Base-by-base conservation (phyloP, 352 stramenopile genomes). In the Phytophthora hybrid region DNA sequence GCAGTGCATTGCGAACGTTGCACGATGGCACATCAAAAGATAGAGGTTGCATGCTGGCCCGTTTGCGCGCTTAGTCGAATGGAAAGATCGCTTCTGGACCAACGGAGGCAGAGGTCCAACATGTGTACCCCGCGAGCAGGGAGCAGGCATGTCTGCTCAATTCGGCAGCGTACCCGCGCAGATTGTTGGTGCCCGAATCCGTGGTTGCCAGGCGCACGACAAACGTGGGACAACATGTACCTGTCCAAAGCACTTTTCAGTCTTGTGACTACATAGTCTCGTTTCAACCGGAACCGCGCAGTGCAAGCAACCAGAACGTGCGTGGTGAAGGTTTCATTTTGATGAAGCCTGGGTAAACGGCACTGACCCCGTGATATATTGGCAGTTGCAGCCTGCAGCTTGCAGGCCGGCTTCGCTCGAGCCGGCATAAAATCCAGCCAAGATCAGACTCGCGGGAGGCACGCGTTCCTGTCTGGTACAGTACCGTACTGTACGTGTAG, bases 401-500 rank as follows among this genome's bases (percentile, higher is more conserved):
- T n/a, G 59, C 56, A 51, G 13, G 56, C n/a, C 55, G 67, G 32
- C 60, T 63, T 54, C 52, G 41, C 29, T 68, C 9, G n/a, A 60
- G 59, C 59, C 59, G 52, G 67, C 67, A 60, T 69, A 74, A 74
- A 69, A 74, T 74, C 59, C 60, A 74, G 52, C 53, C 0, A 34
- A 63, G 59, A 70, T 59, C 53, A 74, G 60, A 74, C 57, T 1
- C 29, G 5, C 1, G 49, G 54, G 49, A 10, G 4, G 21, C 21
- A 31, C 49, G 49, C 11, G 19, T 55, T 13, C 49, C 49, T 18
- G 19, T 19, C 21, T 2, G 19, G n/a, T 26, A 26, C 23, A n/a
- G n/a, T n/a, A n/a, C n/a, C n/a, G n/a, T n/a, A n/a, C 23, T 1
- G 23, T 32, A 5, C 3, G 49, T 31, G 44, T 21, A 51, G 44